Base-by-base conservation (phyloP, 2,329 filamentous ascomycete genomes). In the Nemania diffusa region DNA sequence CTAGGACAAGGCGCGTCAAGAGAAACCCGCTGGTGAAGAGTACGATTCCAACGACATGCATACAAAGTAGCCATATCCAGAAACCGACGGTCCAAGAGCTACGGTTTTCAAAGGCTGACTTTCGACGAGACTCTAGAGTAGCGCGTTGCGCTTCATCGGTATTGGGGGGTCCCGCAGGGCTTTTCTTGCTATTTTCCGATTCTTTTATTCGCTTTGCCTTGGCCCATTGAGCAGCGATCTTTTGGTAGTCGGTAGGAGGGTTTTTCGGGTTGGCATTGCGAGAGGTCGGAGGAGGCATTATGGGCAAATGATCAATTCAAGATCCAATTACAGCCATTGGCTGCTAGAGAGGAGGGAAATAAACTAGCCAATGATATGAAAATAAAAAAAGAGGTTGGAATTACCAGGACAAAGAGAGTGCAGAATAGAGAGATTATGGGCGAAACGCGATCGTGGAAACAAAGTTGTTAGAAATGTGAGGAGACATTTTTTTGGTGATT, bases 1-100 rank as follows among this genome's bases (percentile, higher is more conserved):
- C 90, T 65, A 96, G 85, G 58, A 95, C 91, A 69, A 93, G 82
- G 65, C 96, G 89, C 63, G 95, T 97, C 71, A 99, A 87, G 69
- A 99, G 88, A 80, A 99, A 99, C 42, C 96, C 96, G 78, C 91
- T 94, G 27, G 93, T 97, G 81, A 99, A 99, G 77, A 97, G 91
- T 77, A 92, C 92, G 74, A 98, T 91, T 67, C 94, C 95, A 40
- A 91, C 83, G 52, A 87, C 84, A 78, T 99, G 96, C 46, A 97
- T 86, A 71, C 81, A 88, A 78, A 92, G 81, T 77, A 94, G 81
- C 84, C 90, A 90, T 44, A 84, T 77, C 83, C 93, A 92, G 78
- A 94, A 92, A 42, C 84, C 87, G 37, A 90, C 81, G 1, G 86
- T 84, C 87, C 87, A 89, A 68, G 80, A 79, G 83, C 84, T 87